Percentiles rank a stretch among this genome's conserved stretches.
Evolutionary conservation across 2,329 filamentous ascomycete species (phyloP).

Genomic region (Hypoxylon rubiginosum): DNA sequence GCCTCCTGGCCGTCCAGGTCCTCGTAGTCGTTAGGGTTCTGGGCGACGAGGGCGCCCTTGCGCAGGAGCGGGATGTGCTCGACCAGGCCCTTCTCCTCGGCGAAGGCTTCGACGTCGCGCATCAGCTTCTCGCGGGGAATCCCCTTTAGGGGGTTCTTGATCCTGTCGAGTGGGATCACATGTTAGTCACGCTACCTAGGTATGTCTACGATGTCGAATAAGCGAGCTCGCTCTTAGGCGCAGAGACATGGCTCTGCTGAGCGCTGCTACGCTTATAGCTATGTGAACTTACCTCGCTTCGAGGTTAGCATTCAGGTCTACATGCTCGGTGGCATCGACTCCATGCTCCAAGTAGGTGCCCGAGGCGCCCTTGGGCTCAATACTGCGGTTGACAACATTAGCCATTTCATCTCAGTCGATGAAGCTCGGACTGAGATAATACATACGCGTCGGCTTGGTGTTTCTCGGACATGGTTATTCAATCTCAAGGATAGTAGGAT

Average conservation of each 20-base stretch:
- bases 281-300: conserved; percentile 58
- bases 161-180: conserved; percentile 50
- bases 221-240: not conserved
- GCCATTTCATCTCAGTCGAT: not conserved
- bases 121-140: conserved; percentile 67
- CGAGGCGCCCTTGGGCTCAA: conserved; percentile 48
- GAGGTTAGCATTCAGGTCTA: conserved; percentile 57
- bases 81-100: conserved; percentile 68
- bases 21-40: conserved; percentile 74
- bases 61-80: conserved; percentile 71
- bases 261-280: not conserved
- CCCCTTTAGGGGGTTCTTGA: conserved; percentile 62
- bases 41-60: conserved; percentile 80
- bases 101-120: conserved; percentile 71
- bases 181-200: conserved; percentile 33
- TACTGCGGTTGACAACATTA: conserved; percentile 25
- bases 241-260: not conserved
- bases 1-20: conserved; percentile 68
- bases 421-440: not conserved
- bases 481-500: conserved; percentile 4
- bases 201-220: conserved; percentile 4
- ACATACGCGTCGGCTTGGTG: conserved; percentile 29
- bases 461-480: conserved; percentile 32
- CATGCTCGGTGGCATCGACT: conserved; percentile 50
- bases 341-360: conserved; percentile 46